Percentiles rank a stretch among this genome's conserved stretches.
phyloP scores from a whole-genome alignment of 2,329 filamentous ascomycete species.

The Fusarium pseudonygamai region DNA sequence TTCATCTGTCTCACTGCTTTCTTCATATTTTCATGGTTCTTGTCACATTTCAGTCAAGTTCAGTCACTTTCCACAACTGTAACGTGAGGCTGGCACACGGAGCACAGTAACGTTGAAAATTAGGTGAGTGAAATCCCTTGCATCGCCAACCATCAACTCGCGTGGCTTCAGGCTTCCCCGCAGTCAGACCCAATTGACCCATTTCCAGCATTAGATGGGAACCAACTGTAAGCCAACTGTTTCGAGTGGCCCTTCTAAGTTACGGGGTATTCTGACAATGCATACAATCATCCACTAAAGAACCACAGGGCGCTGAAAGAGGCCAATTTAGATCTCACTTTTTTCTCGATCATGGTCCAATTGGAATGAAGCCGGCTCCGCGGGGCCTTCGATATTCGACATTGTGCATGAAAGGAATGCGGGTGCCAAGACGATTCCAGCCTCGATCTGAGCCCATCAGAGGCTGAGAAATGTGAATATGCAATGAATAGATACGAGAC shows the following conservation, averaged over 20 bases:
- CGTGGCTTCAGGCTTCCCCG: constrained; percentile 26
- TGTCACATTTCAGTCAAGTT: constrained; percentile 15
- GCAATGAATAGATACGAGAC: background rate
- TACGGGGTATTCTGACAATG: background rate
- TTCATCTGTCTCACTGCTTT: background rate
- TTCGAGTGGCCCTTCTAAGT: background rate
- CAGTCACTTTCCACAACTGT: background rate
- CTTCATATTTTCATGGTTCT: background rate
- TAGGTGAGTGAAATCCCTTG: constrained; percentile 7
- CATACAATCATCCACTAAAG: background rate
- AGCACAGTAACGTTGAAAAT: constrained; percentile 3
- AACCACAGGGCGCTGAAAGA: constrained; percentile 1
- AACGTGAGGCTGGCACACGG: background rate
- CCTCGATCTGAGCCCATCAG: constrained; percentile 18
- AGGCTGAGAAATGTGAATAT: constrained; percentile 1
- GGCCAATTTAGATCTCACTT: constrained; percentile 20
- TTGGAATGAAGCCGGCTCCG: constrained; percentile 32
- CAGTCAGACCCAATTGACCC: background rate
- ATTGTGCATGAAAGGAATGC: constrained; percentile 32
- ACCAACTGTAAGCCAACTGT: background rate
- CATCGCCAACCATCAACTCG: constrained; percentile 20
- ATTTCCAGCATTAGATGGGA: background rate
- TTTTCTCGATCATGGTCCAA: constrained; percentile 27
- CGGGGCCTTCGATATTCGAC: constrained; percentile 31
- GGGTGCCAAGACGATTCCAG: constrained; percentile 21